Percentiles rank a stretch among this genome's conserved stretches.
phyloP scores from a whole-genome alignment of 495 filamentous ascomycete genomes.

The Jackrogersella minutella region DNA sequence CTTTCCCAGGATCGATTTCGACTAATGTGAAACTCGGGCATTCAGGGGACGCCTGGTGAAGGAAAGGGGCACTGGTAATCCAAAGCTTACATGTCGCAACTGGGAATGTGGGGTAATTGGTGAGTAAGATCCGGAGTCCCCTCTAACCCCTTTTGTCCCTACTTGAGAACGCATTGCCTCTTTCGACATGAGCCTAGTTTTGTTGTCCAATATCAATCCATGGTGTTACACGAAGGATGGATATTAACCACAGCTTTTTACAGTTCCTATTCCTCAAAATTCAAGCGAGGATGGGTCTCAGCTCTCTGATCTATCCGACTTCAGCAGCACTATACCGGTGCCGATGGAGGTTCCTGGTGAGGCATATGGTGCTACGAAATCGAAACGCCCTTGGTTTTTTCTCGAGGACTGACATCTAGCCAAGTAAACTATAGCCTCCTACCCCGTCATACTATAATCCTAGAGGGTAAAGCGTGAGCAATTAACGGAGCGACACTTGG shows the following conservation, averaged over 20 bases:
- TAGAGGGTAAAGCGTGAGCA: slow-evolving; percentile 1
- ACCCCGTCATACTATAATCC: slow-evolving; percentile 4
- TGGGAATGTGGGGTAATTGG: slow-evolving; percentile 93
- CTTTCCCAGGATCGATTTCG: slow-evolving; percentile 5
- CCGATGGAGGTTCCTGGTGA: slow-evolving; percentile 64
- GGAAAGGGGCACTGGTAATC: slow-evolving; percentile 66
- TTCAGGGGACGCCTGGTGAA: slow-evolving; percentile 74
- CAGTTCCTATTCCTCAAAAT: slow-evolving; percentile 25
- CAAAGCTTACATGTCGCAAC: slow-evolving; percentile 85
- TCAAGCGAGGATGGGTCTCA: slow-evolving; percentile 5
- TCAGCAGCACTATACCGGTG: slow-evolving; percentile 67
- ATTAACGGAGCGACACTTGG: slow-evolving; percentile 11
- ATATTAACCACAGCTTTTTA: slow-evolving; percentile 11
- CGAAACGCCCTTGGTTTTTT: slow-evolving; percentile 44
- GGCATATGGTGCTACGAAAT: slow-evolving; percentile 38
- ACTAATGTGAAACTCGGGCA: slow-evolving; percentile 12
- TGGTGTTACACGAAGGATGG: neutral
- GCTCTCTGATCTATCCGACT: slow-evolving; percentile 56
- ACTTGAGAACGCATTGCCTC: neutral
- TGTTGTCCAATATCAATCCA: neutral
- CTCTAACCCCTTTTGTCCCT: slow-evolving; percentile 31
- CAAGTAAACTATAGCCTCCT: neutral
- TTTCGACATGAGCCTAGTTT: neutral
- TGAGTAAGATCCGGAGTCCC: slow-evolving; percentile 18
- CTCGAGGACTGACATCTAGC: slow-evolving; percentile 31